Evolutionary conservation across 176 grass and related monocot genomes (phyloP), one percentile per base, ranked within the genome.

Genomic region (Cocos nucifera): DNA sequence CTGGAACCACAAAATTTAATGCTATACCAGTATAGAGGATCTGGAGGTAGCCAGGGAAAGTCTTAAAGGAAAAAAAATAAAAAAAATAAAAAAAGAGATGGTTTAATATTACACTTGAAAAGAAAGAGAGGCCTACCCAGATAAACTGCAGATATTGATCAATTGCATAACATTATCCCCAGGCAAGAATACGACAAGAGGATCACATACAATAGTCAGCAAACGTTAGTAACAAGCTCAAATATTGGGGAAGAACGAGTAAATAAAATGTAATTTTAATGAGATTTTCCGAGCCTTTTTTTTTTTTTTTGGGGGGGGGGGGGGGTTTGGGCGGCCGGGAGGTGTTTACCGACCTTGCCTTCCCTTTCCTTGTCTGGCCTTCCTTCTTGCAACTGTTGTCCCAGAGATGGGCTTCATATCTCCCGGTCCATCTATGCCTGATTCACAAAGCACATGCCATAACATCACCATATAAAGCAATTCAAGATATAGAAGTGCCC

Each of bases 321-420:
- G 22, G 22, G 22, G 22, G 32, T 28, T 48, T 66, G 50, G 6
- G 74, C 54, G 28, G 28, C 0, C 0, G 4, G 28, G 28, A 6
- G 1, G 35, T 0, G 8, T 44, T 6, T 54, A 64, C 63, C 59
- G 82, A 98, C 93, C 93, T 98, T 98, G 93, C 15, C 84, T 83
- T 61, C 93, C 93, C 80, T 98, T 98, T 98, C 59, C 93, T 98
- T 71, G 84, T 77, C 72, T 98, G 93, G 49, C 93, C 93, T 83
- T 92, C 93, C 70, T 80, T 96, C 74, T 77, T 87, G 83, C 83
- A 96, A 69, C 83, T 90, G 70, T 87, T 96, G 64, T 96, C 91
- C 91, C 91, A 96, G 53, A 96, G 81, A 82, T 96, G 91, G 23
- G 91, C 91, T 78, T 96, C 91, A 63, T 96, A 96, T 82, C 91